Base-by-base conservation (phyloP, 768 basidiomycete genomes). In the Dentipellis fragilis region DNA sequence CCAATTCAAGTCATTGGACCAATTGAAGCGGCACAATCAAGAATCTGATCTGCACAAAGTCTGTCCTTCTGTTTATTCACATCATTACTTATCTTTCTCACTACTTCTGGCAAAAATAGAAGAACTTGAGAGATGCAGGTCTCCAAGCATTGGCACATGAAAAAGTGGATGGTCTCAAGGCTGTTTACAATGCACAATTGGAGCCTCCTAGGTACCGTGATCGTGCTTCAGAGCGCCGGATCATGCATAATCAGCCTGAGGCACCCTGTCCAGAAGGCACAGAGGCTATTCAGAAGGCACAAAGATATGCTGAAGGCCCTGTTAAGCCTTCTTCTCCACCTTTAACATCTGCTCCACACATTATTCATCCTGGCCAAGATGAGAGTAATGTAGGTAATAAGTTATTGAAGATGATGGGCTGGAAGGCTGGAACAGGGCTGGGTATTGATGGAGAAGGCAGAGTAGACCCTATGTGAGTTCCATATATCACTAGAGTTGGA, bases 11-110 rank as follows among this genome's bases (percentile, higher is more conserved):
- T 74, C 80, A 3, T 62, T 86, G 56, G 93, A 95, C 22, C 84
- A 90, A 61, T 77, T 99, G 42, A 85, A 79, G 64, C 83, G 92
- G 16, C 96, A 99, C 68, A 93, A 89, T 67, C 87, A 84, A 63
- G 91, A 90, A 72, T 99, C 96, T 22, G 89, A 89, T 67, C 73
- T 99, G 59, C 96, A 99, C 72, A 98, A 97, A 89, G 95, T 77
- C 73, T 69, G 74, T 73, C 50, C 62, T 64, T 36, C 1, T 16
- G 7, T n/a, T 23, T 50, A n/a, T 47, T 10, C 50, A 11, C 35
- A 40, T 22, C 45, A 36, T 29, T 14, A 35, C n/a, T 19, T 4
- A 14, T 3, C 2, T 42, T 42, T 14, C 14, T 19, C 3, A 42
- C 2, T 9, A 19, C 40, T 42, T 42, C 3, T 42, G 40, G n/a